phyloP scores from a whole-genome alignment of 805 yeast genomes.

The Yarrowia sp. region DNA sequence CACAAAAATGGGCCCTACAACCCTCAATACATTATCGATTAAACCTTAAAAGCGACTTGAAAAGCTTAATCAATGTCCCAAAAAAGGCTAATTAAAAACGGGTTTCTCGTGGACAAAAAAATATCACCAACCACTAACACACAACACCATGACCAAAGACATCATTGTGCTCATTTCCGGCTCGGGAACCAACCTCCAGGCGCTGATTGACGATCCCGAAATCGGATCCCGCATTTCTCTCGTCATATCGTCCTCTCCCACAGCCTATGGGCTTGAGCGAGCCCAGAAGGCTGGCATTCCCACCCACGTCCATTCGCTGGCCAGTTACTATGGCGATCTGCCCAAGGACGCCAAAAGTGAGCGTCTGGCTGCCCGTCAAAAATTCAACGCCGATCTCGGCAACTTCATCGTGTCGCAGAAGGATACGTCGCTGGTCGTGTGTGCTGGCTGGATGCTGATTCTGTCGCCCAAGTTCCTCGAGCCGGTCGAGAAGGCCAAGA shows the following conservation, averaged over 20 bases:
- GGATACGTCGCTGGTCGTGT: conserved; percentile 79
- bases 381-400: conserved; percentile 79
- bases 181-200: conserved; percentile 93
- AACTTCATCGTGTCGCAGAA: conserved; percentile 56
- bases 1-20: neutral
- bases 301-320: conserved; percentile 66
- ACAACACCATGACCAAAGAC: conserved; percentile 28
- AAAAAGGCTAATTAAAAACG: too few relatives aligned
- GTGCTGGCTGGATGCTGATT: conserved; percentile 99
- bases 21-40: neutral
- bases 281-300: conserved; percentile 70
- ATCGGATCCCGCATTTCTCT: conserved; percentile 53
- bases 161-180: conserved; percentile 89
- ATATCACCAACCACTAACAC: too few relatives aligned
- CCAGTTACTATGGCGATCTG: conserved; percentile 66
- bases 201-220: conserved; percentile 72
- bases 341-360: conserved; percentile 63
- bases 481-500: conserved; percentile 56
- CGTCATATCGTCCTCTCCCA: conserved; percentile 80
- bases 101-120: too few relatives aligned
- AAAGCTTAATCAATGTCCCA: too few relatives aligned
- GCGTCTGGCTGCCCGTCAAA: conserved; percentile 60
- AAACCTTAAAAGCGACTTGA: neutral
- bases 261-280: conserved; percentile 84
- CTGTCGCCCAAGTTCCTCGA: conserved; percentile 71